Conservation (phyloP, 805 yeast species). For the Starmerella lactis-condensi region DNA sequence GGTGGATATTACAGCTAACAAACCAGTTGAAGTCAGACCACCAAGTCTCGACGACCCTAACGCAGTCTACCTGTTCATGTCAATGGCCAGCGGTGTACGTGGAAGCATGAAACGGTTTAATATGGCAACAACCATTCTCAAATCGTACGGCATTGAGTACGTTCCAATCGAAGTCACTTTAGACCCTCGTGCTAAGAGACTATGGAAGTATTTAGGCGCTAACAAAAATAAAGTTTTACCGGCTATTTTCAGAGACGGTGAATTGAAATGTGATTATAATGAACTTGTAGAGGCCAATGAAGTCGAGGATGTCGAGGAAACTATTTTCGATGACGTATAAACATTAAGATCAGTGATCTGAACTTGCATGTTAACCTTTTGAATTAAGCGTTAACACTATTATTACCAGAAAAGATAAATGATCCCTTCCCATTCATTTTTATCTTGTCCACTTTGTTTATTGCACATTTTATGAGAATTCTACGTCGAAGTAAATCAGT, state of each 20-base stretch:
- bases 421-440: no score
- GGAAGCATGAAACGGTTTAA: constrained; percentile 55
- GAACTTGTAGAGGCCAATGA: constrained; percentile 74
- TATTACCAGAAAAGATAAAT: no score
- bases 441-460: no score
- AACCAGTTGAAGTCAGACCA: no score
- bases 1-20: no score
- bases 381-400: no score
- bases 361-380: neutral
- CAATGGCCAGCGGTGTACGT: constrained; percentile 68
- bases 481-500: no score
- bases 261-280: constrained; percentile 69
- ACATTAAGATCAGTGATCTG: no score
- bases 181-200: constrained; percentile 58
- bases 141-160: constrained; percentile 51
- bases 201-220: constrained; percentile 54
- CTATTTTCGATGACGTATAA: constrained; percentile 17
- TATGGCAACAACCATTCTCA: constrained; percentile 47
- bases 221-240: constrained; percentile 49
- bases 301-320: constrained; percentile 18
- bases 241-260: constrained; percentile 62
- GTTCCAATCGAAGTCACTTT: constrained; percentile 63
- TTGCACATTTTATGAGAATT: no score
- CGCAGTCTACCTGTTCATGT: constrained; percentile 49
- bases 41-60: constrained; percentile 7